Conservation (phyloP, 1,284 basidiomycete genomes). For the Vanrija sp. region DNA sequence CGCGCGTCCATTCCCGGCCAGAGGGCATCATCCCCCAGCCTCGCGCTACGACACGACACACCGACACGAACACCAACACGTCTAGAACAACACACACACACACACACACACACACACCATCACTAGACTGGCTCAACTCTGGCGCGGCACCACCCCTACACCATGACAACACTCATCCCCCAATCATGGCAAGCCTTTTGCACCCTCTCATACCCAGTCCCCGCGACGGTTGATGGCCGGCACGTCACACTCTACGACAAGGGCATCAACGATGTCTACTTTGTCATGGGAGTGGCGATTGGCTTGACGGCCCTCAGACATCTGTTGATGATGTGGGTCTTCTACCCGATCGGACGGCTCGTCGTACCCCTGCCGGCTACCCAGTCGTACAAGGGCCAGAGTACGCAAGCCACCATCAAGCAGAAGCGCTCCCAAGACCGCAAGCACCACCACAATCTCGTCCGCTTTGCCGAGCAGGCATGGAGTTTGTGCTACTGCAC, state of each 20-base stretch:
- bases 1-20: too few relatives aligned
- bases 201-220: conserved; percentile 66
- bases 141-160: not conserved
- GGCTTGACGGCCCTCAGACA: conserved; percentile 76
- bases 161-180: not conserved
- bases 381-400: conserved; percentile 1
- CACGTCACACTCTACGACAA: conserved; percentile 54
- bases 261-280: conserved; percentile 66
- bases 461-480: conserved; percentile 91
- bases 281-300: conserved; percentile 68
- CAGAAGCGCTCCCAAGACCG: not conserved
- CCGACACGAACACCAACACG: too few relatives aligned
- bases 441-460: conserved; percentile 60
- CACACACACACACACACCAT: too few relatives aligned
- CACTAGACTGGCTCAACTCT: not conserved
- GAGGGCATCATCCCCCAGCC: too few relatives aligned
- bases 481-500: conserved; percentile 83
- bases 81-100: too few relatives aligned
- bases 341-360: conserved; percentile 57
- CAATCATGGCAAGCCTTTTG: conserved; percentile 58
- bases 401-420: not conserved
- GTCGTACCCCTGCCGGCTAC: conserved; percentile 1
- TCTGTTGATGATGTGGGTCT: conserved; percentile 62
- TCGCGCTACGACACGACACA: too few relatives aligned
- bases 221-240: conserved; percentile 44